A percentile compares a stretch with the other conserved stretches of the same genome.
These are phyloP conservation scores for Malus asiatica DNA, from an alignment of 306 rosid species.

Conservation along the genomic window DNA sequence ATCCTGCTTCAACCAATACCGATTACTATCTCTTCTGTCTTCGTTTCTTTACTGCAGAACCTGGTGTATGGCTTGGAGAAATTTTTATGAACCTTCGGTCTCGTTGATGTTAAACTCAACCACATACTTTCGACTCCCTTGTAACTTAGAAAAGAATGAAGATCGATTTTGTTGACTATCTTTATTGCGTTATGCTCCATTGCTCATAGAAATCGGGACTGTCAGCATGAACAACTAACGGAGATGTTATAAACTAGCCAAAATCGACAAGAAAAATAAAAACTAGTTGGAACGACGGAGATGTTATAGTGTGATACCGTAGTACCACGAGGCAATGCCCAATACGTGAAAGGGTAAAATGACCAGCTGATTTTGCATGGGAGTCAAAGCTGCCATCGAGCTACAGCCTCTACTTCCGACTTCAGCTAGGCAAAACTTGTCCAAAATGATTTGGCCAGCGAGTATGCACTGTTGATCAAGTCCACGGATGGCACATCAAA, in stretches of 20 bases:
- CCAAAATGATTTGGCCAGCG: constrained; percentile 46
- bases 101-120: not conserved
- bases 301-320: too few species aligned
- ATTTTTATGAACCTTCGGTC: constrained; percentile 32
- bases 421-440: constrained; percentile 63
- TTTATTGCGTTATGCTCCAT: not conserved
- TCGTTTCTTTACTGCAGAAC: constrained; percentile 45
- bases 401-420: constrained; percentile 53
- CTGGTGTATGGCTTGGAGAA: constrained; percentile 96
- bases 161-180: not conserved
- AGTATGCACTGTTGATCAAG: constrained; percentile 44
- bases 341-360: too few species aligned
- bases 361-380: constrained; percentile 47
- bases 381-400: constrained; percentile 59
- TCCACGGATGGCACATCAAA: constrained; percentile 81
- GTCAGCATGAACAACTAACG: too few species aligned
- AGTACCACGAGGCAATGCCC: too few species aligned
- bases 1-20: constrained; percentile 15
- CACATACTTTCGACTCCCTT: not conserved
- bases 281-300: too few species aligned
- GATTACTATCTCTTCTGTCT: not conserved
- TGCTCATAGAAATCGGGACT: too few species aligned
- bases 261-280: too few species aligned
- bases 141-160: not conserved
- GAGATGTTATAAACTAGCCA: too few species aligned